Percentiles rank a stretch among this genome's conserved stretches.
These are phyloP conservation scores for Nymphaea colorata DNA, from an alignment of 164 flowering plant species.

Conservation along the genomic window DNA sequence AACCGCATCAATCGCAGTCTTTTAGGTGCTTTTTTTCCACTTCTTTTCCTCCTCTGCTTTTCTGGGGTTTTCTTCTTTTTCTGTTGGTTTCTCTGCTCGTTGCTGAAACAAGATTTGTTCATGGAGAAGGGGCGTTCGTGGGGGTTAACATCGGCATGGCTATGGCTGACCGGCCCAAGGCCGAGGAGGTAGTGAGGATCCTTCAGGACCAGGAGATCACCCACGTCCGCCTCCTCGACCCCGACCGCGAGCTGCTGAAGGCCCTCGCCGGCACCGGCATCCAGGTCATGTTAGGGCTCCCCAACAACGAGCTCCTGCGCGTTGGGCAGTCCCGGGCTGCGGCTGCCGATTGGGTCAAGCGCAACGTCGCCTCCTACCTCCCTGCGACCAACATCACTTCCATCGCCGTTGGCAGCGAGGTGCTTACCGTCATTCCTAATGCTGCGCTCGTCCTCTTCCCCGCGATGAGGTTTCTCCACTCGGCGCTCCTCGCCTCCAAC, in stretches of 20 bases:
- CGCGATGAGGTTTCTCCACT: conserved; percentile 59
- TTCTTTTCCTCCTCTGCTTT: not conserved
- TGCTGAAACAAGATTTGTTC: not conserved
- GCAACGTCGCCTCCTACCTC: conserved; percentile 53
- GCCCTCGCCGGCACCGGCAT: conserved; percentile 58
- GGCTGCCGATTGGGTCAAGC: conserved; percentile 81
- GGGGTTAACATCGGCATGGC: conserved; percentile 66
- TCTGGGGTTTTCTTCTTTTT: not conserved
- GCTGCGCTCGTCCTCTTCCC: conserved; percentile 58
- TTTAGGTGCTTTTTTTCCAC: no score
- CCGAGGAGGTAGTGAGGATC: conserved; percentile 36
- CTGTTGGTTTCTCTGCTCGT: not conserved
- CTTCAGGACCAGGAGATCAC: conserved; percentile 47
- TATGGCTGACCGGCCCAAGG: conserved; percentile 39
- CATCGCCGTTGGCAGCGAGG: conserved; percentile 86
- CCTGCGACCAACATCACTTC: conserved; percentile 79
- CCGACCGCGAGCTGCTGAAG: conserved; percentile 48
- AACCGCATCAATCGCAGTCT: no score
- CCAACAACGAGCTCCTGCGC: conserved; percentile 61
- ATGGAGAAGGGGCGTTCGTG: conserved; percentile 40
- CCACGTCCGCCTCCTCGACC: conserved; percentile 62
- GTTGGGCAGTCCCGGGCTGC: conserved; percentile 54
- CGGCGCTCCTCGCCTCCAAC: conserved; percentile 25
- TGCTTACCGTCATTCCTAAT: conserved; percentile 63
- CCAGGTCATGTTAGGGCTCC: conserved; percentile 71